Evolutionary conservation across 1,284 basidiomycete species (phyloP).

Genomic region (Ganoderma boninense): DNA sequence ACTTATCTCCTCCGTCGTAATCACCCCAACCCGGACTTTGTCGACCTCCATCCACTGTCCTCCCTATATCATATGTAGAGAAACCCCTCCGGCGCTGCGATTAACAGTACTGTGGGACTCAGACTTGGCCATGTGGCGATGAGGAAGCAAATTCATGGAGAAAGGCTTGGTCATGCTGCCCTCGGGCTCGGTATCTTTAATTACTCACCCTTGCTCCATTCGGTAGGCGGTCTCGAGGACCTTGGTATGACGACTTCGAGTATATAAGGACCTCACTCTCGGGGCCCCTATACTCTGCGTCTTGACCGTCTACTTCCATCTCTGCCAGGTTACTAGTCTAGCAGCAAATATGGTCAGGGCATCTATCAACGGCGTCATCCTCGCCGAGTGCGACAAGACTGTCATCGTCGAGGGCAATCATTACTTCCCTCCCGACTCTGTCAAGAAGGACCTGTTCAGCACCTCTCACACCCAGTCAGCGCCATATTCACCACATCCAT

Average conservation of each 20-base stretch:
- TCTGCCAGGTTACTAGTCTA: neutral
- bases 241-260: neutral
- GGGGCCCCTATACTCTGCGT: neutral
- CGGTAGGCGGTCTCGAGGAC: neutral
- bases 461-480: conserved; percentile 60
- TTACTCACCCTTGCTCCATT: conserved; percentile 14
- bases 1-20: neutral
- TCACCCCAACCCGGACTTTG: neutral
- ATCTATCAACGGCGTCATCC: conserved; percentile 55
- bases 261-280: neutral
- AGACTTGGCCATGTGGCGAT: too few species aligned
- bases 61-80: neutral
- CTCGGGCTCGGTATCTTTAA: neutral
- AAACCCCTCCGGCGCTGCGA: neutral
- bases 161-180: neutral
- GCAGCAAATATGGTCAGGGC: conserved; percentile 55
- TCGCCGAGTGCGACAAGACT: conserved; percentile 65
- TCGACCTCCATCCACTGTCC: neutral
- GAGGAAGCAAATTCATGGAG: neutral
- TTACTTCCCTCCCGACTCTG: conserved; percentile 68
- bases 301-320: neutral
- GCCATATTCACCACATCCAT: neutral
- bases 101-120: too few species aligned
- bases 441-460: conserved; percentile 53
- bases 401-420: conserved; percentile 69